Base-by-base conservation (phyloP, 169 alveolate species). In the Ichthyophthirius multifiliis region DNA sequence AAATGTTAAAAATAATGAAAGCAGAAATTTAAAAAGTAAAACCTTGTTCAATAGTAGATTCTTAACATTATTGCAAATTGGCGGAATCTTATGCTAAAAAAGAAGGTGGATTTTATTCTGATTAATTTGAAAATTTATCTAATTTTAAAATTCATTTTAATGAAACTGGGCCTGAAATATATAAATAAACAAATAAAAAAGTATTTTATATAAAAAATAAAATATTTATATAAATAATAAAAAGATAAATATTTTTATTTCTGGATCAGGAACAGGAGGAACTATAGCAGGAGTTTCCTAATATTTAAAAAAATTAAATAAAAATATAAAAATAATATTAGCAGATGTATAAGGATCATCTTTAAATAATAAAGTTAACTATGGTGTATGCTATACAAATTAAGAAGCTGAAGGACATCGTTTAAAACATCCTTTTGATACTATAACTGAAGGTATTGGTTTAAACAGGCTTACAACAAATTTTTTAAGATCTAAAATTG, bases 261-360 rank as follows among this genome's bases (percentile, higher is more conserved):
- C 64, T 43, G 82, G 83, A 20, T 80, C 89, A 7, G 92, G 92
- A 47, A 83, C 89, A 15, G 92, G 92, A 43, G 92, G 90, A 16
- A 71, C 92, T 12, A 75, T 83, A 7, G 83, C 88, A 18, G 92
- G 92, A 2, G 76, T 87, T 5, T 76, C 88, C 20, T 35, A 76
- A 67, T 83, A 31, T 39, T 37, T 87, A 15, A 87, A 87, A 45
- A 47, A 43, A 12, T 74, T 74, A 55, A 80, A 83, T 37, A 32
- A 73, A 1, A 43, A 43, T 20, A 73, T 83, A 18, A 73, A 83
- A 43, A 55, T 87, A 6, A 46, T 79, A 6, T 55, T 79, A 74
- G 84, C 85, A 30, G 92, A 87, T 45, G 83, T 84, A n/a, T 67
- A 82, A 32, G 92, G 92, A 13, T 83, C 90, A 3, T 67, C 83